Evolutionary conservation across 202 grass and related monocot genomes (phyloP).

Genomic region (Carex arenaria): DNA sequence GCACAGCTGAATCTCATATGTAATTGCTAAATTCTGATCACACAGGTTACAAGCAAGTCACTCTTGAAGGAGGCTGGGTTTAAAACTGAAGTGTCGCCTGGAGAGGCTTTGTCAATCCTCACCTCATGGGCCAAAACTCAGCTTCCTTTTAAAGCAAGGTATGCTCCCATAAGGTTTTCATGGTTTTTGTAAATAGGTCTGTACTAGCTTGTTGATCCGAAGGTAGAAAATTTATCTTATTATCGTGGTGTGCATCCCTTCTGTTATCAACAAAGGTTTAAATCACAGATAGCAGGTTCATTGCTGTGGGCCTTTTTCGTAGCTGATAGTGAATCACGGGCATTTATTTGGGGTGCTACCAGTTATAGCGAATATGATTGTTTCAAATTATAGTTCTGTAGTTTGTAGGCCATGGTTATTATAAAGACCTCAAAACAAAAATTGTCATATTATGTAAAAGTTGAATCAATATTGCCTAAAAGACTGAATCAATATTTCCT

Average conservation of each 20-base stretch:
- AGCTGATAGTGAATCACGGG: no score
- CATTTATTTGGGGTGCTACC: no score
- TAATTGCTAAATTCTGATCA: slow-evolving; percentile 12
- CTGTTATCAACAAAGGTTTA: no score
- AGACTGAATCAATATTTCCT: no score
- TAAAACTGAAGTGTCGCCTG: slow-evolving; percentile 64
- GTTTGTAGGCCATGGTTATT: no score
- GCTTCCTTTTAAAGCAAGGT: slow-evolving; percentile 75
- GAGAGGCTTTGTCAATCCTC: slow-evolving; percentile 61
- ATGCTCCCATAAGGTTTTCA: not conserved
- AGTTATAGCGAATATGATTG: no score
- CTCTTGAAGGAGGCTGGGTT: slow-evolving; percentile 80
- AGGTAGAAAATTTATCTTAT: not conserved
- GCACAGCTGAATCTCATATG: slow-evolving; percentile 16
- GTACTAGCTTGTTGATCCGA: not conserved
- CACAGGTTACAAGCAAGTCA: slow-evolving; percentile 72
- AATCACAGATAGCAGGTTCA: no score
- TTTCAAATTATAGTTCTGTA: no score
- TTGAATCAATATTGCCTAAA: no score
- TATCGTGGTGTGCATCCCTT: not conserved
- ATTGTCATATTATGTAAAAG: no score
- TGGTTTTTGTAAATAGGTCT: slow-evolving; percentile 1
- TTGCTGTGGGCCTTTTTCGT: no score
- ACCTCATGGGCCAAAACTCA: slow-evolving; percentile 59
- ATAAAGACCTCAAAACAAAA: no score